A percentile compares a stretch with the other conserved stretches of the same genome.
These are phyloP conservation scores for Meredithiella fracta DNA, from an alignment of 2,329 filamentous ascomycete genomes.

Conservation along the genomic window DNA sequence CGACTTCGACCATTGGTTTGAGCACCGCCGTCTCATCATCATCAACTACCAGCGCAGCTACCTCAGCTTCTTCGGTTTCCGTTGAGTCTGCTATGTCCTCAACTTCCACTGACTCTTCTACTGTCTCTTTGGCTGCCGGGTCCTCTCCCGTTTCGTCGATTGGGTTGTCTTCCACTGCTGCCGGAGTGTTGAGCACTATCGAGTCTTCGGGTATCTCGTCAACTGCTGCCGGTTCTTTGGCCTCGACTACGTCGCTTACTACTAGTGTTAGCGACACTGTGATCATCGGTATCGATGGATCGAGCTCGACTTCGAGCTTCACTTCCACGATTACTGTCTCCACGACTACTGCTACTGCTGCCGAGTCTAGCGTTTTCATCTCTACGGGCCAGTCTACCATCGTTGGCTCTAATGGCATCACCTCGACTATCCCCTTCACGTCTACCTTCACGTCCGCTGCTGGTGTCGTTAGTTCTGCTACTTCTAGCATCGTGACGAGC, in stretches of 20 bases:
- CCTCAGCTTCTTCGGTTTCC: neutral
- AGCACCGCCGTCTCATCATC: too few relatives aligned
- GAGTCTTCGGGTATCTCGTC: neutral
- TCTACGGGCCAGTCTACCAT: neutral
- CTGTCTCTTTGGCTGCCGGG: too few relatives aligned
- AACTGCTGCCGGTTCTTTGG: too few relatives aligned
- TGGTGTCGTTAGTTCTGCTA: neutral
- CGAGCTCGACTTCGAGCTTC: neutral
- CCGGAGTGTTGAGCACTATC: constrained; percentile 16
- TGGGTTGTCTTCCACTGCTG: neutral
- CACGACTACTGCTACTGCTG: too few relatives aligned
- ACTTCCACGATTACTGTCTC: neutral
- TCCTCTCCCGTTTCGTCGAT: neutral
- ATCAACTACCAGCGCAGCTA: neutral
- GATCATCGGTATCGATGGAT: neutral
- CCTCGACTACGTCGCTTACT: too few relatives aligned
- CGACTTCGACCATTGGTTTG: neutral
- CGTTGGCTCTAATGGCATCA: neutral
- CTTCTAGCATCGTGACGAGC: neutral
- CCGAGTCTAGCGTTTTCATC: too few relatives aligned
- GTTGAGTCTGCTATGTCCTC: neutral
- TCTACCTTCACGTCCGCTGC: neutral
- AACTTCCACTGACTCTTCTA: neutral
- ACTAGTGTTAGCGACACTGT: neutral
- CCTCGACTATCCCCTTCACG: neutral